phyloP scores from a whole-genome alignment of 805 yeast species.

The Metschnikowia santaceciliae region DNA sequence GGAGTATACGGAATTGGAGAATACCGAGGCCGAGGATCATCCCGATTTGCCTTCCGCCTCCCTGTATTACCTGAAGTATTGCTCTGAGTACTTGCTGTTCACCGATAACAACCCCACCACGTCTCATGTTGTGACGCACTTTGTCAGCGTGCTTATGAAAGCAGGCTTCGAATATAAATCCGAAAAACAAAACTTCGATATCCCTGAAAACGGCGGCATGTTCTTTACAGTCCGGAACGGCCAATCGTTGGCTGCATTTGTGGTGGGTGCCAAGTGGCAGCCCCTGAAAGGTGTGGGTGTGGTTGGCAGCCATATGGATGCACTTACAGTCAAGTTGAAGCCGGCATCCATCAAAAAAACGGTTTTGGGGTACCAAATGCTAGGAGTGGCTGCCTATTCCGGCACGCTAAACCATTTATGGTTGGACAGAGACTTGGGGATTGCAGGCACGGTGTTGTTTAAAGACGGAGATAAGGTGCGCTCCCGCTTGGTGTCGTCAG shows the following conservation, averaged over 20 bases:
- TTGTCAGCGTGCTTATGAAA: conserved; percentile 20
- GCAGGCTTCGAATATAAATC: conserved; percentile 28
- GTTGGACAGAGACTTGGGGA: conserved; percentile 42
- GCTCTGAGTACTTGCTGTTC: conserved; percentile 26
- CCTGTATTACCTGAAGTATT: conserved; percentile 3
- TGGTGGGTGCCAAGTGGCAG: conserved; percentile 36
- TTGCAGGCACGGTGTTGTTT: conserved; percentile 36
- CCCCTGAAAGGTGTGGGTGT: conserved; percentile 26
- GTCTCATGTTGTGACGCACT: conserved; percentile 30
- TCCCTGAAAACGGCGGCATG: conserved; percentile 14
- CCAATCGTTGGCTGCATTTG: conserved; percentile 34
- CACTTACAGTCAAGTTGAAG: conserved; percentile 34
- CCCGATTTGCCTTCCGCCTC: too few relatives aligned
- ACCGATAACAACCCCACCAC: conserved; percentile 41
- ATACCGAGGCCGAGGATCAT: too few relatives aligned
- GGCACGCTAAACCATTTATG: conserved; percentile 33
- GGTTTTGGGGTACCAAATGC: conserved; percentile 31
- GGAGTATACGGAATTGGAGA: too few relatives aligned
- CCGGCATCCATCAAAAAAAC: conserved; percentile 22
- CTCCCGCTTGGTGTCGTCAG: conserved; percentile 28
- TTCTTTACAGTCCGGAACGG: conserved; percentile 32
- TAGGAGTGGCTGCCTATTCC: conserved; percentile 41
- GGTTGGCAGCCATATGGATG: conserved; percentile 35
- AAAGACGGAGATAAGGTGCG: conserved; percentile 17
- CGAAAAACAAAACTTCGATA: conserved; percentile 19